Percentiles rank a stretch among this genome's conserved stretches.
phyloP scores from a whole-genome alignment of 805 yeast species.

The Spathaspora passalidarum region DNA sequence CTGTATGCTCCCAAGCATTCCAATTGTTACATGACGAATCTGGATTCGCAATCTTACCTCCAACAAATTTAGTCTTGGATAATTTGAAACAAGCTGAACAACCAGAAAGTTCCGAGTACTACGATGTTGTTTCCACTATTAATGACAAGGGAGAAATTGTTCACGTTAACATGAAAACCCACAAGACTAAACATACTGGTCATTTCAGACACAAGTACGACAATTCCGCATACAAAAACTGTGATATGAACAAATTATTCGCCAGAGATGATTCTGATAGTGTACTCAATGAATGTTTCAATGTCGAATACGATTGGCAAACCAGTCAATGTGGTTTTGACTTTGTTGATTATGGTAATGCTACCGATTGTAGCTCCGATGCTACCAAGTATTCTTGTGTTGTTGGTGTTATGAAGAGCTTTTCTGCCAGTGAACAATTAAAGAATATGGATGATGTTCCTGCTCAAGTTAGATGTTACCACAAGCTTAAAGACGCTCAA shows the following conservation, averaged over 20 bases:
- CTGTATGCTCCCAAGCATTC: constrained; percentile 3
- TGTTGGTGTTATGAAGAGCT: constrained; percentile 9
- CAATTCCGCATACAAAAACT: constrained; percentile 7
- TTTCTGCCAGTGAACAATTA: constrained; percentile 8
- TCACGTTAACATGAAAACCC: constrained; percentile 10
- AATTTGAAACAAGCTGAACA: constrained; percentile 6
- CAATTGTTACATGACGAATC: constrained; percentile 7
- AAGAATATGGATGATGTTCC: constrained; percentile 10
- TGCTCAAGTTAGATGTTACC: constrained; percentile 12
- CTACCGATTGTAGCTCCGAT: constrained; percentile 6
- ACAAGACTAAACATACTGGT: constrained; percentile 9
- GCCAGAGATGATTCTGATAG: constrained; percentile 4
- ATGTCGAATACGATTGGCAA: constrained; percentile 8
- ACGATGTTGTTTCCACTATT: constrained; percentile 10
- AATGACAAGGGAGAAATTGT: constrained; percentile 10
- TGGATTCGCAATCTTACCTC: constrained; percentile 12
- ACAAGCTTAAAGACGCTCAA: constrained; percentile 6
- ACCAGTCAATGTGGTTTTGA: constrained; percentile 11
- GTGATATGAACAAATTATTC: constrained; percentile 6
- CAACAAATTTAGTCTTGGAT: constrained; percentile 11
- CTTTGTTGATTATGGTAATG: constrained; percentile 9
- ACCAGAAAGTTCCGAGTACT: neutral
- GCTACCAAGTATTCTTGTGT: constrained; percentile 11
- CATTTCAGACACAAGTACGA: constrained; percentile 8
- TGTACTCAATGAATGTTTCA: constrained; percentile 7